Conservation (phyloP, 768 basidiomycete species). For the Kwoniella dendrophila region DNA sequence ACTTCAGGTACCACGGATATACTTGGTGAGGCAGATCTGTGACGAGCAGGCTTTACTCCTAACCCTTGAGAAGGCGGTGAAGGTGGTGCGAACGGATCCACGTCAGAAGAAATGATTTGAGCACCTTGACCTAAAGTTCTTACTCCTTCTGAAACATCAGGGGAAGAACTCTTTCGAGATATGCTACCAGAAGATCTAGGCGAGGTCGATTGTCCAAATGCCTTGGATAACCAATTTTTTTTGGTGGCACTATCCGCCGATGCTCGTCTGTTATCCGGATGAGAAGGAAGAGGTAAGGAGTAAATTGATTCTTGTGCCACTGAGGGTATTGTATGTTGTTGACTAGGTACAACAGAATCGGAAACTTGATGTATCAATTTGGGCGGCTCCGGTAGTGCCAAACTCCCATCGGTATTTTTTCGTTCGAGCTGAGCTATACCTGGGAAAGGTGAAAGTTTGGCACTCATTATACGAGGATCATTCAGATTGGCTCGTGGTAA, state of each 20-base stretch:
- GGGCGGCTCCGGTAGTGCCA: conserved; percentile 17
- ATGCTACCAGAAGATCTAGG: conserved; percentile 34
- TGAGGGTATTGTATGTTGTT: conserved; percentile 25
- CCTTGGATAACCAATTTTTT: conserved; percentile 55
- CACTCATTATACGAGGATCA: conserved; percentile 71
- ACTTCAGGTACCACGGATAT: conserved; percentile 48
- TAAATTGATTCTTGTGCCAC: conserved; percentile 34
- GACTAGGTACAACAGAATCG: conserved; percentile 48
- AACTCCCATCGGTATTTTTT: conserved; percentile 14
- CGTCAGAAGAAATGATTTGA: conserved; percentile 62
- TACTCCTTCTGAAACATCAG: conserved; percentile 6
- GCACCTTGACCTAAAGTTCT: conserved; percentile 18
- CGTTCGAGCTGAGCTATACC: conserved; percentile 71
- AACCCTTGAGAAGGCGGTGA: conserved; percentile 62
- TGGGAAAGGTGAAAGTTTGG: conserved; percentile 88
- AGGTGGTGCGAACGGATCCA: conserved; percentile 65
- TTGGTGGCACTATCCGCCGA: conserved; percentile 44
- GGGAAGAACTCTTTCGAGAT: conserved; percentile 35
- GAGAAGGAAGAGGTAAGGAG: conserved; percentile 28
- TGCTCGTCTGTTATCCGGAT: conserved; percentile 21
- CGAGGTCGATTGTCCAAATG: conserved; percentile 43
- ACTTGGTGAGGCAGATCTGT: conserved; percentile 43
- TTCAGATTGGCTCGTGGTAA: conserved; percentile 71
- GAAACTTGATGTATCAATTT: conserved; percentile 48
- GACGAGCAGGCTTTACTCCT: conserved; percentile 64